Evolutionary conservation across 768 basidiomycete species (phyloP), one percentile per base, ranked within the genome.

Genomic region (Suillus bovinus): DNA sequence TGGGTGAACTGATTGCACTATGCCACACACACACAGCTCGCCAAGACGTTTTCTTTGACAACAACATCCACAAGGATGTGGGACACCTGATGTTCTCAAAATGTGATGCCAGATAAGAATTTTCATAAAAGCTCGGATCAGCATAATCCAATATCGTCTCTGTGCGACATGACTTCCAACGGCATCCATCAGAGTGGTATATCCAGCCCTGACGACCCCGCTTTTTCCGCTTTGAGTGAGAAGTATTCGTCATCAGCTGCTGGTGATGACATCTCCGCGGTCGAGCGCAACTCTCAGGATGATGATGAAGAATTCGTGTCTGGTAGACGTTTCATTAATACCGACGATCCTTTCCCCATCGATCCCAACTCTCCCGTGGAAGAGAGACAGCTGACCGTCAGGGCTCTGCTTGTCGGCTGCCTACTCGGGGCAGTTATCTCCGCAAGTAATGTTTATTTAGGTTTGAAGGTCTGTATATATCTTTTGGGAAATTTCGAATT

Each of bases 381-480:
- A 44, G 85, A 86, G 70, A 55, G 36, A 24, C 54, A 55, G 24
- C 79, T 86, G 53, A 82, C 84, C 16, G 3, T 42, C 20, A 78
- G 84, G 60, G 80, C 84, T 50, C 64, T 86, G 22, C 63, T 84
- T 56, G 81, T 84, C 61, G 84, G 84, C 61, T 80, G 80, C 66
- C 63, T 60, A 17, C 78, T 88, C 33, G 84, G 86, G 34, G 82
- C 80, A 44, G 64, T 87, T 70, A 82, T 87, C 31, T 81, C 83
- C 53, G 84, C 86, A 14, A 84, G 84, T 54, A 86, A 86, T 70
- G 83, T 89, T 63, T 88, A 89, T 70, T 82, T 88, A 24, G 85
- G 88, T 42, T 72, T 88, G 62, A 88, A 89, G 75, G 72, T 68
- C 39, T 17, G 65, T 52, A 7, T 36, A 36, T 33, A 27, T 54